These are phyloP conservation scores for Urochloa ruziziensis DNA, from an alignment of 176 grass and related monocot species.

Conservation along the genomic window DNA sequence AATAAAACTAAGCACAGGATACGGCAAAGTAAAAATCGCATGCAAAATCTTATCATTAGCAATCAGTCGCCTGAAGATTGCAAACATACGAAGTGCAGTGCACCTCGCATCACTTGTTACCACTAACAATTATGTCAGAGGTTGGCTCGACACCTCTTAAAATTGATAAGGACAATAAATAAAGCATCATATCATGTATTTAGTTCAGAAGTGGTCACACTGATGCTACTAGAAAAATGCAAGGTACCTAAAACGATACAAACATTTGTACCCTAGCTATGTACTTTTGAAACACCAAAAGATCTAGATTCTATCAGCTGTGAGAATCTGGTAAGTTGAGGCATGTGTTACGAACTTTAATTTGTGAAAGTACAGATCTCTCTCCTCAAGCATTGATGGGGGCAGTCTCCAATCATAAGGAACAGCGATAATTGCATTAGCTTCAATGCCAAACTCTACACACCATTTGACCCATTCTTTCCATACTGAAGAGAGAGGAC, in stretches of 20 bases:
- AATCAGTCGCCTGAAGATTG: neutral
- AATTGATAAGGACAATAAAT: neutral
- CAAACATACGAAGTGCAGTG: neutral
- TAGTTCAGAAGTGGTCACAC: neutral
- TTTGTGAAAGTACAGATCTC: conserved; percentile 98
- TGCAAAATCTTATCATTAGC: neutral
- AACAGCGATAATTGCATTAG: conserved; percentile 94
- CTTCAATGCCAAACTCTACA: conserved; percentile 97
- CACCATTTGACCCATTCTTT: conserved; percentile 99
- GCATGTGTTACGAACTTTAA: conserved; percentile 64
- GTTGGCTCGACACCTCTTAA: neutral
- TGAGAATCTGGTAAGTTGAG: conserved; percentile 18
- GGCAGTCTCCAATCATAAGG: conserved; percentile 94
- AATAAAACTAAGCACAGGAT: neutral
- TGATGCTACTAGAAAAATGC: neutral
- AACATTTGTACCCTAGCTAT: neutral
- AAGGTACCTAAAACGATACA: neutral
- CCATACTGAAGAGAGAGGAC: conserved; percentile 96
- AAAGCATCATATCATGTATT: neutral
- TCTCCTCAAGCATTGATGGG: conserved; percentile 81
- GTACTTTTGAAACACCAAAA: conserved; percentile 24
- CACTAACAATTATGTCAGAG: neutral
- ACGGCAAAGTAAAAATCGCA: neutral
- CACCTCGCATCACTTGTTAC: neutral
- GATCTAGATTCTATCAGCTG: neutral